Base-by-base conservation (phyloP, 2,329 filamentous ascomycete genomes). In the Xylaria sp. region DNA sequence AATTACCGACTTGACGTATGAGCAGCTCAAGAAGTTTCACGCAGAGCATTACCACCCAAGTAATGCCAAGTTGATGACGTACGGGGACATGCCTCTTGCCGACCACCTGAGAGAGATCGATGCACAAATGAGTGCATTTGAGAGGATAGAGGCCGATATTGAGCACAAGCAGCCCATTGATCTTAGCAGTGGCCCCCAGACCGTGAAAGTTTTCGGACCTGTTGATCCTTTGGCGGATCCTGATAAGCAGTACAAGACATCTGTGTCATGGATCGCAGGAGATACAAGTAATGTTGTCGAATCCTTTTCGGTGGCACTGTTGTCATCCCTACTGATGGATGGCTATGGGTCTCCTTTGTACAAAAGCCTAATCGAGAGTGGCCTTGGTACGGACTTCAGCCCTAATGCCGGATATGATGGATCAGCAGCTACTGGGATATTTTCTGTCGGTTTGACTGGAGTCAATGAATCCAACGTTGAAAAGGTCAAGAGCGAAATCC, bases 331-430 rank as follows among this genome's bases (percentile, higher is more conserved):
- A 18, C 83, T 99, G 10, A 91, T 97, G 83, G 94, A 97, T 79
- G 96, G 96, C 5, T 99, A 98, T 78, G 95, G 96, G 15, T 98
- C 96, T 6, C 96, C 96, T 0, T 82, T 99, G 65, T 98, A 98
- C 79, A 91, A 91, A 70, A 93, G 92, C 1, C 84, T 99, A 67
- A 92, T 99, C 63, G 95, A 98, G 79, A 90, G 92, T 56, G 94
- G 94, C 0, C 87, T 99, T 48, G 96, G 96, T 25, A 93, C 94
- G 0, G 95, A 97, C 75, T 99, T 94, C 83, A 97, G 94, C 62
- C 94, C 96, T 2, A 99, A 99, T 78, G 93, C 94, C 1, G 96
- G 96, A 13, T 97, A 96, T 75, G 95, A 98, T 78, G 88, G 88
- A 62, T 93, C 92, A 33, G 91, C 89, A 25, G 92, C 89, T 74